Evolutionary conservation across 768 basidiomycete genomes (phyloP).

Genomic region (Trametes cingulata): DNA sequence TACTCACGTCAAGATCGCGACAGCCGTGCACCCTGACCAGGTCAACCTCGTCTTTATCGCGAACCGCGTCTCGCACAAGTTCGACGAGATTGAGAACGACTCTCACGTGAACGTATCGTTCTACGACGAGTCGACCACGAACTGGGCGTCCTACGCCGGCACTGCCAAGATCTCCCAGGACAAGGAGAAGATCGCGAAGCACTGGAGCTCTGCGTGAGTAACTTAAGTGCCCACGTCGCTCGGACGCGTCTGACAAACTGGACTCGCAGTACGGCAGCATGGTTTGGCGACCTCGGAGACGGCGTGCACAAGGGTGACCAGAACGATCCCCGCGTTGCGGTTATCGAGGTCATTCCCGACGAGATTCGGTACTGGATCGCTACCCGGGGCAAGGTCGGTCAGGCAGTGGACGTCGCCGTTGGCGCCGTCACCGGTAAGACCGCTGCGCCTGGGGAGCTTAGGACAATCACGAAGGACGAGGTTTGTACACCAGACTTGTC

Average conservation of each 20-base stretch:
- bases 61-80: slow-evolving; percentile 73
- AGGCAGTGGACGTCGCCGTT: slow-evolving; percentile 59
- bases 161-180: slow-evolving; percentile 67
- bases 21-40: slow-evolving; percentile 49
- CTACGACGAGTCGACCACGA: slow-evolving; percentile 64
- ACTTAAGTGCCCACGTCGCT: background rate
- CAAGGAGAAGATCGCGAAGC: slow-evolving; percentile 59
- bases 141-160: slow-evolving; percentile 81
- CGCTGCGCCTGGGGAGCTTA: slow-evolving; percentile 72
- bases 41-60: slow-evolving; percentile 67
- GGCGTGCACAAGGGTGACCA: slow-evolving; percentile 81
- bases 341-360: slow-evolving; percentile 77
- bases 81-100: slow-evolving; percentile 75
- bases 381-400: slow-evolving; percentile 57
- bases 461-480: slow-evolving; percentile 73
- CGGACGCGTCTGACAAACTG: background rate
- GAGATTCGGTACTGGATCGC: slow-evolving; percentile 84
- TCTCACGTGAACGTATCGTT: slow-evolving; percentile 80
- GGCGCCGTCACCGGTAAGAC: slow-evolving; percentile 61
- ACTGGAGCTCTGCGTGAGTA: slow-evolving; percentile 57
- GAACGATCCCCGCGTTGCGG: slow-evolving; percentile 74
- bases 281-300: slow-evolving; percentile 87
- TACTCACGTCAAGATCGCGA: background rate
- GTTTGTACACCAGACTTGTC: slow-evolving; percentile 38
- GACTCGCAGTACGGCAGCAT: slow-evolving; percentile 57